Evolutionary conservation across 2,329 filamentous ascomycete species (phyloP).

Genomic region (Penicillium janthinellum): DNA sequence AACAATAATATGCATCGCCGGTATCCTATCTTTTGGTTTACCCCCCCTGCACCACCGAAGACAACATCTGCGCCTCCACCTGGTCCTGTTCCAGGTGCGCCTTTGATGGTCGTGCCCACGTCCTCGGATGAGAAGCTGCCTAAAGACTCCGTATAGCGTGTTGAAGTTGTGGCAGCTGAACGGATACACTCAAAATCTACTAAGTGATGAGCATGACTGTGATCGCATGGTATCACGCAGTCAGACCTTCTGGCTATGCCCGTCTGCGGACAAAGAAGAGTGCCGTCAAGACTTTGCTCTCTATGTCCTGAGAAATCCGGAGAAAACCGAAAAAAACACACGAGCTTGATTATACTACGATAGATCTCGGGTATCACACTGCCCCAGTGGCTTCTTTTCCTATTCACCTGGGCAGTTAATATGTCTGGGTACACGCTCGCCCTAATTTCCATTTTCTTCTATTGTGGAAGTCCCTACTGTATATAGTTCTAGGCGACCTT

Average conservation of each 20-base stretch:
- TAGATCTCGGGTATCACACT: not conserved
- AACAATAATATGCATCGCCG: slow-evolving; percentile 39
- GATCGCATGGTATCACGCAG: not conserved
- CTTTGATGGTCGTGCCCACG: not conserved
- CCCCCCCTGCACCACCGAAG: slow-evolving; percentile 21
- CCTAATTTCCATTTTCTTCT: not conserved
- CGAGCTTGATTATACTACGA: too few species aligned
- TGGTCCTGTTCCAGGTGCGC: not conserved
- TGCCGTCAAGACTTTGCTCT: not conserved
- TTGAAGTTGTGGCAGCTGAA: not conserved
- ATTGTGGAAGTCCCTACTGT: not conserved
- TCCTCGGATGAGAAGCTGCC: slow-evolving; percentile 12
- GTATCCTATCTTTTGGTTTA: slow-evolving; percentile 38
- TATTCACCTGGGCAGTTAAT: not conserved
- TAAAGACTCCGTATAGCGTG: slow-evolving; percentile 5
- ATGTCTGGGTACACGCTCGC: not conserved
- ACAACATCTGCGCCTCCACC: slow-evolving; percentile 9
- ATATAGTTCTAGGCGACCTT: not conserved
- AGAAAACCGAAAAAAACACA: not conserved
- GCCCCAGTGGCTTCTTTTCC: not conserved
- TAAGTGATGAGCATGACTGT: not conserved
- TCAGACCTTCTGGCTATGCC: not conserved
- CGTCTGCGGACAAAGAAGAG: not conserved
- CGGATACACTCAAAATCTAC: not conserved
- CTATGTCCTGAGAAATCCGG: not conserved